Conservation (phyloP, 352 stramenopile species). For the Phytophthora palmivora region DNA sequence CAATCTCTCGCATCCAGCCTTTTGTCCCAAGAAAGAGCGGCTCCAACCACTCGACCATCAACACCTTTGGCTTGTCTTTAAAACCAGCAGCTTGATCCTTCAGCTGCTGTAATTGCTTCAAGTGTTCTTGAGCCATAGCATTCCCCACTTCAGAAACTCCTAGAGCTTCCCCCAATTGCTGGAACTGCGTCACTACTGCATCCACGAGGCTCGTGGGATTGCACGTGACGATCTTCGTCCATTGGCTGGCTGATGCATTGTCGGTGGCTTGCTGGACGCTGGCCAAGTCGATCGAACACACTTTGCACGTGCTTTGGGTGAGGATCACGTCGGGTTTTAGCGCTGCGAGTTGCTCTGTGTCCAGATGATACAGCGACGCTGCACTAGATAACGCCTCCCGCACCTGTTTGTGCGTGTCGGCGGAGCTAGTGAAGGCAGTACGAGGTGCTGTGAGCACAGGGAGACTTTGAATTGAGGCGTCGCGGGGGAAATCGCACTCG, state of each 20-base stretch:
- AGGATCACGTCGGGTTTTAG: conserved; percentile 73
- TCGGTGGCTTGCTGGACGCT: conserved; percentile 42
- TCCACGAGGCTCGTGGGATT: conserved; percentile 56
- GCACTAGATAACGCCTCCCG: conserved; percentile 52
- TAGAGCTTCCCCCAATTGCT: conserved; percentile 56
- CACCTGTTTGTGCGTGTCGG: conserved; percentile 73
- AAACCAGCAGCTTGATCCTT: conserved; percentile 27
- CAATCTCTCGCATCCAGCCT: conserved; percentile 76
- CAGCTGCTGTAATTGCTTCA: conserved; percentile 33
- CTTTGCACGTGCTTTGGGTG: conserved; percentile 74
- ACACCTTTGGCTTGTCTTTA: conserved; percentile 32
- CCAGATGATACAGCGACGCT: conserved; percentile 70
- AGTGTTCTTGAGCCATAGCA: conserved; percentile 43
- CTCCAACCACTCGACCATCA: conserved; percentile 81
- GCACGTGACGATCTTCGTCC: conserved; percentile 52
- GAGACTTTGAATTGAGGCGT: conserved; percentile 38
- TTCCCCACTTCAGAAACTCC: conserved; percentile 46
- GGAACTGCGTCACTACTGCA: conserved; percentile 58
- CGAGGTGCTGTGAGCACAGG: conserved; percentile 64
- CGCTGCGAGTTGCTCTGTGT: conserved; percentile 43
- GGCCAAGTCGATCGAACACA: conserved; percentile 77
- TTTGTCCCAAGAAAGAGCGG: conserved; percentile 68
- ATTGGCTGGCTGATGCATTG: conserved; percentile 4
- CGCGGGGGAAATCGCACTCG: conserved; percentile 71
- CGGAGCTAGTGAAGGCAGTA: conserved; percentile 70